These are phyloP conservation scores for Suillus hirtellus DNA, from an alignment of 768 basidiomycete species.

Conservation along the genomic window DNA sequence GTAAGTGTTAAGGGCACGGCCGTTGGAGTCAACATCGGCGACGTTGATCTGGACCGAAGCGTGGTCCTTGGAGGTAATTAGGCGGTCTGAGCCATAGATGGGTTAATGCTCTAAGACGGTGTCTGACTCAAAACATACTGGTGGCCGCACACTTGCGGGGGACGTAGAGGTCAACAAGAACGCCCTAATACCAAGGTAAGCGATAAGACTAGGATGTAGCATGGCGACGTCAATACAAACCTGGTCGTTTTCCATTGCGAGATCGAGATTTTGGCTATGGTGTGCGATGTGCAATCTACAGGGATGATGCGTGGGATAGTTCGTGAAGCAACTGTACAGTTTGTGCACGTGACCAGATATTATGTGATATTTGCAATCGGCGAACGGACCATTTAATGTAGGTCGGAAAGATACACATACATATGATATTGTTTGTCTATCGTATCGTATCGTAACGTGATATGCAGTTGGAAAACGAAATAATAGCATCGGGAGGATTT, in stretches of 20 bases:
- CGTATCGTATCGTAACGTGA: background rate
- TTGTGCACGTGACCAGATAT: slow-evolving; percentile 5
- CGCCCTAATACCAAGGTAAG: slow-evolving; percentile 56
- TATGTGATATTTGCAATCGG: background rate
- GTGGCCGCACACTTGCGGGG: slow-evolving; percentile 99
- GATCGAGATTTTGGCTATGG: slow-evolving; percentile 15
- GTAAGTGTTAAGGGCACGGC: slow-evolving; percentile 72
- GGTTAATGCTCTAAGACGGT: slow-evolving; percentile 10
- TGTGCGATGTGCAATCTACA: background rate
- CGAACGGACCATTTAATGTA: too few species aligned
- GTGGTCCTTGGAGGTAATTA: slow-evolving; percentile 99
- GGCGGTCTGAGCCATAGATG: slow-evolving; percentile 63
- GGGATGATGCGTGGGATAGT: slow-evolving; percentile 28
- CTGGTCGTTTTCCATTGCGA: slow-evolving; percentile 89
- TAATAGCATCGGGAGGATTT: background rate
- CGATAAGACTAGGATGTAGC: background rate
- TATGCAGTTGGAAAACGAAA: background rate
- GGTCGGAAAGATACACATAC: background rate
- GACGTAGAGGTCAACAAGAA: slow-evolving; percentile 99
- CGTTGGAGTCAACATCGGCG: slow-evolving; percentile 89
- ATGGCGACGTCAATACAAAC: slow-evolving; percentile 41
- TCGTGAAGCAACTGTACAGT: slow-evolving; percentile 34
- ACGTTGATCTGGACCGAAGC: slow-evolving; percentile 97
- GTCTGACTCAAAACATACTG: slow-evolving; percentile 56
- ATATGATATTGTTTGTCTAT: background rate